Evolutionary conservation across 2,329 filamentous ascomycete species (phyloP), one percentile per base, ranked within the genome.

Genomic region (Sclerotinia sclerotiorum): DNA sequence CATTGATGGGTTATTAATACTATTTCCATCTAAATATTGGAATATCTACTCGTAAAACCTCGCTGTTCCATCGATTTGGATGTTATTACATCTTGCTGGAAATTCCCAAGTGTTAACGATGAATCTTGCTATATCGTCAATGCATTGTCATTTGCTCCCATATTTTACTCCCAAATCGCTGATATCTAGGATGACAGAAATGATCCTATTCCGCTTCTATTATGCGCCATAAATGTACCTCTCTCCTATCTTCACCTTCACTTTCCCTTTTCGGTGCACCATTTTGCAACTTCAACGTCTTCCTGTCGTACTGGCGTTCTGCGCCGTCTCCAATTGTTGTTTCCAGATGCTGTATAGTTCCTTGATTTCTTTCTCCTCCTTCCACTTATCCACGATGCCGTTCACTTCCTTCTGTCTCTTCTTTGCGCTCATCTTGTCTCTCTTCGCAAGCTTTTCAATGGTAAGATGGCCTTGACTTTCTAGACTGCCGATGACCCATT

Each of bases 401-500:
- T 90, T 85, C 1, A 89, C 90, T 65, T 87, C 82, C 72, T 86
- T 84, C 44, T 84, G 81, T 54, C 84, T 81, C 75, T 87, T 85
- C 75, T 84, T 86, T 32, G 83, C 80, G 71, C 83, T 88, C 85
- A 87, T 85, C 68, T 81, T 82, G 68, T 88, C 87, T 11, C 90
- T 82, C 76, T 87, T 81, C 1, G 87, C 80, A 44, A 93, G 80
- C 74, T 87, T 84, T 15, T 84, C 79, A 0, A 87, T 79, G 0
- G 80, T 81, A 71, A 90, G 82, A 71, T 89, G 84, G 0, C 87
- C 87, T 69, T 88, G 82, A 1, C 78, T 78, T 32, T 82, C 78
- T 0, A 95, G 84, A 65, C 85, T 86, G 39, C 84, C 82, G 32
- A 90, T 82, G 0, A 94, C 88, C 84, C 86, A 91, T 71, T 89